A percentile compares a stretch with the other conserved stretches of the same genome.
Evolutionary conservation across 495 filamentous ascomycete genomes (phyloP).

Genomic region (Aspergillus bertholletiae): DNA sequence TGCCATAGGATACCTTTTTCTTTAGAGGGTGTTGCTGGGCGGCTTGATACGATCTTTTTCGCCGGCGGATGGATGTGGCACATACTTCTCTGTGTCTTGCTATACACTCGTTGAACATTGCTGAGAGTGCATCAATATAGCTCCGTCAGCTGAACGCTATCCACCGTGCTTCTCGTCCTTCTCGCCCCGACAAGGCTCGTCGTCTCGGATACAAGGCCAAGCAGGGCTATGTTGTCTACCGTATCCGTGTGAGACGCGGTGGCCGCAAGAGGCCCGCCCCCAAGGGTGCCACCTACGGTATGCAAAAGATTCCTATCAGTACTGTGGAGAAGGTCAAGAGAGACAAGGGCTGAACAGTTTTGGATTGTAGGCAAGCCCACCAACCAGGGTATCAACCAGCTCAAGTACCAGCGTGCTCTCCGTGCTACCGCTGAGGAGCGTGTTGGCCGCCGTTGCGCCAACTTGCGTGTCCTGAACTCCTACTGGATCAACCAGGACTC

Average conservation of each 20-base stretch:
- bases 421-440: slow-evolving; percentile 97
- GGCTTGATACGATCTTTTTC: slow-evolving; percentile 32
- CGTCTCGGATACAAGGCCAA: slow-evolving; percentile 99
- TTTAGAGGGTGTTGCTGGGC: slow-evolving; percentile 31
- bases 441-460: slow-evolving; percentile 97
- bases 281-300: slow-evolving; percentile 99
- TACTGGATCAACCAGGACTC: slow-evolving; percentile 99
- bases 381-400: slow-evolving; percentile 99
- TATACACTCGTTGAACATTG: slow-evolving; percentile 99
- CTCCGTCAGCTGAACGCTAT: slow-evolving; percentile 98
- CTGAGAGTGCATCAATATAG: slow-evolving; percentile 99
- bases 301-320: slow-evolving; percentile 18
- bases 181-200: slow-evolving; percentile 98
- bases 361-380: slow-evolving; percentile 83
- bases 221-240: slow-evolving; percentile 99
- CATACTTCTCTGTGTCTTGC: slow-evolving; percentile 59
- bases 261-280: slow-evolving; percentile 92
- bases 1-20: slow-evolving; percentile 38
- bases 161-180: slow-evolving; percentile 97
- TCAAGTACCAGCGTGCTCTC: slow-evolving; percentile 99
- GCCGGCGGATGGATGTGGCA: slow-evolving; percentile 48
- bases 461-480: slow-evolving; percentile 97
- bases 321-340: not conserved
- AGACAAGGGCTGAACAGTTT: slow-evolving; percentile 3
- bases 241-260: slow-evolving; percentile 93